Base-by-base conservation (phyloP, 441 rosid genomes). In the Brassica hybrid region DNA sequence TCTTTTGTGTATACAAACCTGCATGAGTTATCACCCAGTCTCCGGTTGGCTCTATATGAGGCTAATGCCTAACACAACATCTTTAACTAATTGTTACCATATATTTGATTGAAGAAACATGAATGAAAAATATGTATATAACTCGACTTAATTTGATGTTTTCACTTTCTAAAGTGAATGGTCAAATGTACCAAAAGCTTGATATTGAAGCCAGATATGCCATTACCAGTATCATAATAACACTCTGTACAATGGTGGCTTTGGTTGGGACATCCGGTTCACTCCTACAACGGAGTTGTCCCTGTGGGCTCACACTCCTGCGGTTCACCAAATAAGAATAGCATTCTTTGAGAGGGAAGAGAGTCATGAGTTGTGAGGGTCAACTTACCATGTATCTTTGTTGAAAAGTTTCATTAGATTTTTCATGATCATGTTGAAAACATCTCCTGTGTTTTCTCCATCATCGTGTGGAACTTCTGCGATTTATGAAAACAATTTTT, bases 291-390 rank as follows among this genome's bases (percentile, higher is more conserved):
- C 30, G 98, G 98, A 17, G 99, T 94, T 62, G 88, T 76, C 16
- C 97, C 97, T 19, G 90, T 88, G 34, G 92, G 87, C 80, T 88
- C 94, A 57, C 92, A 96, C 71, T 94, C 97, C 99, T 95, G 83
- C 72, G 59, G 16, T 60, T 67, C 60, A 54, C 34, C 61, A 67
- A 67, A 50, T 19, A 1, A 6, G 41, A 4, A 48, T 50, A 73
- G 45, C 58, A 61, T 3, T 60, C 18, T 67, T 60, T 65, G 32
- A 14, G 8, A 16, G 14, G 21, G 7, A 65, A 41, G 32, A 64
- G 41, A 41, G 65, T 50, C 16, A n/a, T 58, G 45, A 27, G 43
- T 18, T 32, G 17, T 32, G 43, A 19, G 21, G 11, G 7, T 56
- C 30, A 76, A 48, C 86, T 61, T 83, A 94, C 99, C 97, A 82